Evolutionary conservation across 257 asterid genomes (phyloP), one percentile per base, ranked within the genome.

Genomic region (Catharanthus roseus): DNA sequence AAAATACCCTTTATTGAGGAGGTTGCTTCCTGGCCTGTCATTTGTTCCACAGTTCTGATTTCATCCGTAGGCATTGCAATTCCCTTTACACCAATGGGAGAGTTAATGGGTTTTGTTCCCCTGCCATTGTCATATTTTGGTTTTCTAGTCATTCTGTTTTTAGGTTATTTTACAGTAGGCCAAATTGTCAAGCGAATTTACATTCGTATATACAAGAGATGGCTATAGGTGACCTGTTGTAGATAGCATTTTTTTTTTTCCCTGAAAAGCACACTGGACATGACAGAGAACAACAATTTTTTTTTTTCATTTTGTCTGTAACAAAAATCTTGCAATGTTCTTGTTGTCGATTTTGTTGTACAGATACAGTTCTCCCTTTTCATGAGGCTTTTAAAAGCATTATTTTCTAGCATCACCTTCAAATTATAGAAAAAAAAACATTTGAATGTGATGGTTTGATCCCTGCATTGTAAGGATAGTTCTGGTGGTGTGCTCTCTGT

Each of bases 11-110:
- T 77, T 24, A 24, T 77, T 26, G 68, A 71, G 34, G 80, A 65
- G 28, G 73, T 71, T 44, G 80, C 80, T 26, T 65, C 80, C 12
- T 71, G 76, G 80, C 80, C 73, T 5, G 76, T 76, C 8, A 66
- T 39, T 23, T 67, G 71, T 71, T 70, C 80, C 41, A 76, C 80
- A 64, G 53, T 65, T 41, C 24, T 71, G 61, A 71, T 76, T 41
- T 76, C 80, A 6, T 34, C 76, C 23, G 49, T 64, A 15, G 79
- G 79, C n/a, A 70, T 76, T 51, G 72, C 67, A 54, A 63, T 76
- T 10, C 72, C 56, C 16, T 65, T 24, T 51, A 70, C 75, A 15
- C 71, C 79, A 10, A 26, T 70, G 33, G 72, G 79, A n/a, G 13
- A 10, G 4, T 60, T 75, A 36, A 12, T 75, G 36, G 68, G 61